Evolutionary conservation across 495 filamentous ascomycete genomes (phyloP).

Genomic region (Saxophila tyrrhenica): DNA sequence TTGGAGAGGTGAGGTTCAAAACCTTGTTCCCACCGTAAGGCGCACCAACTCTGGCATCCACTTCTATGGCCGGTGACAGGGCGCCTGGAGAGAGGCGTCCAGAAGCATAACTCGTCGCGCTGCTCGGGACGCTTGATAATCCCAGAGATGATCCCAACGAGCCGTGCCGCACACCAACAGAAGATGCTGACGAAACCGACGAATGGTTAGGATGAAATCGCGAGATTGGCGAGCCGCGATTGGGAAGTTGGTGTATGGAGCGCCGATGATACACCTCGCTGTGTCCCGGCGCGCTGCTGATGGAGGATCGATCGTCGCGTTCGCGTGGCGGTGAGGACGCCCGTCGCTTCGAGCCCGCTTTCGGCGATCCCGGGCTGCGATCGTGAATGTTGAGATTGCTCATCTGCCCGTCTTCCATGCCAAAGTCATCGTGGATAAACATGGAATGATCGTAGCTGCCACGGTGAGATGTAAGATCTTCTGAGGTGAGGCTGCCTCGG

Average conservation of each 20-base stretch:
- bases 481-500: slow-evolving; percentile 16
- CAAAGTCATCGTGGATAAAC: slow-evolving; percentile 50
- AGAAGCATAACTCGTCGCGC: slow-evolving; percentile 59
- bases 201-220: slow-evolving; percentile 50
- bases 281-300: slow-evolving; percentile 45
- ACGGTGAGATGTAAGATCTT: slow-evolving; percentile 39
- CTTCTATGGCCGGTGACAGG: slow-evolving; percentile 53
- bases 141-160: slow-evolving; percentile 60
- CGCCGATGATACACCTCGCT: slow-evolving; percentile 59
- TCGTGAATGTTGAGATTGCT: slow-evolving; percentile 33
- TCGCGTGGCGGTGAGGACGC: slow-evolving; percentile 63
- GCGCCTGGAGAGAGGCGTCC: slow-evolving; percentile 63
- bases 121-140: slow-evolving; percentile 53
- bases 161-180: slow-evolving; percentile 55
- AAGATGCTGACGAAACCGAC: slow-evolving; percentile 64
- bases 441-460: slow-evolving; percentile 53
- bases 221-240: slow-evolving; percentile 45
- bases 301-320: slow-evolving; percentile 47
- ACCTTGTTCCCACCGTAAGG: slow-evolving; percentile 49
- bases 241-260: slow-evolving; percentile 43
- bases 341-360: slow-evolving; percentile 59
- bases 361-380: slow-evolving; percentile 33
- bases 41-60: slow-evolving; percentile 40
- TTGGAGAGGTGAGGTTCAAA: slow-evolving; percentile 48
- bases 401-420: slow-evolving; percentile 32